Evolutionary conservation across 495 filamentous ascomycete species (phyloP), one percentile per base, ranked within the genome.

Genomic region (Aspergillus haitiensis): DNA sequence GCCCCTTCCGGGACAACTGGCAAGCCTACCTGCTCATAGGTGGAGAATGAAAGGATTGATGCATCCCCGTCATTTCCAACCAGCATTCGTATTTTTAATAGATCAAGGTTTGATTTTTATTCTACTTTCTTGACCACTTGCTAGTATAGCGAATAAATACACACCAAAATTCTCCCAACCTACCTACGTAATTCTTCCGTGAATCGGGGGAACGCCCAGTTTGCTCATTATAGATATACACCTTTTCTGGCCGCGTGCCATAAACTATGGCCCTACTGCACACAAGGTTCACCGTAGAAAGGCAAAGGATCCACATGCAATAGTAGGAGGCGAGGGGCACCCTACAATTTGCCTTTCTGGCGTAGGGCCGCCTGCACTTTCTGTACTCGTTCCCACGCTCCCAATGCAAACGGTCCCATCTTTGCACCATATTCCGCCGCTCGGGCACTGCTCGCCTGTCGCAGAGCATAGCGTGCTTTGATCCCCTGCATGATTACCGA

Each of bases 401-500:
- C 80, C 70, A 88, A 77, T 6, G 86, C 91, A 75, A 92, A 84
- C 8, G 75, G 75, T 45, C 74, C 80, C 65, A 88, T 84, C 67
- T 81, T 77, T 40, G 75, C 75, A 8, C 74, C 91, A 72, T 96
- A 91, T 42, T 87, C 82, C 52, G 75, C 79, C 15, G 94, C 94
- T 61, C 88, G 81, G 52, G 82, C 87, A 72, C 91, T 95, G 72
- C 92, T 97, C 10, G 94, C 94, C 82, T 98, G 94, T 39, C 94
- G 77, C 40, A 81, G 74, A 44, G 94, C 94, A 64, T 85, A 86
- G 55, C 94, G 79, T 45, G 93, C 93, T 36, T 91, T 90, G 68
- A 98, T 96, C 2, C 94, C 93, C 75, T 98, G 94, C 78, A 91
- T 91, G 68, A 98, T 95, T 37, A 93, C 87, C 11, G 88, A 80